phyloP scores from a whole-genome alignment of 225 moss, liverwort and hornwort genomes.

The Antitrichia curtipendula region DNA sequence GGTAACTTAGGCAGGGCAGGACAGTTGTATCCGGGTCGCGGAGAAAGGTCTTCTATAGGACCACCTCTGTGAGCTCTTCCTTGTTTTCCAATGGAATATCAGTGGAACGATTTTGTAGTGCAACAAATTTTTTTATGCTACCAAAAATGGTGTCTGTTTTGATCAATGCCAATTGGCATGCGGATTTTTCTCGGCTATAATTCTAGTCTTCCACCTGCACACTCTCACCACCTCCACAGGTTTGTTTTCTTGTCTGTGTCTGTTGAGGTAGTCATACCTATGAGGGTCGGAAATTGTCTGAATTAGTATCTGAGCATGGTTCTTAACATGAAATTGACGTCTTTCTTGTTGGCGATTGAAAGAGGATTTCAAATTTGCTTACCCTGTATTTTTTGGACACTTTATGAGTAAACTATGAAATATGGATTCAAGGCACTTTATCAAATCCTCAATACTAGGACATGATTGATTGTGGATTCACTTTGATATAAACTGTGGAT shows the following conservation, averaged over 20 bases:
- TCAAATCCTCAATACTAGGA: not conserved
- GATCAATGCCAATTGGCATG: not conserved
- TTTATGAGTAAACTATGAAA: not conserved
- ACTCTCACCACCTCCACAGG: not conserved
- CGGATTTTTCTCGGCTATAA: not conserved
- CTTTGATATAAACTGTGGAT: not conserved
- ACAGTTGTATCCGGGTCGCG: conserved; percentile 11
- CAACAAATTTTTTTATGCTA: conserved; percentile 3
- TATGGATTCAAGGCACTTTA: not conserved
- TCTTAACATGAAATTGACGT: not conserved
- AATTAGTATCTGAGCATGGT: not conserved
- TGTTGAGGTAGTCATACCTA: not conserved
- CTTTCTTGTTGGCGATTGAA: not conserved
- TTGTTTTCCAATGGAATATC: conserved; percentile 31
- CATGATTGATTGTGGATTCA: not conserved
- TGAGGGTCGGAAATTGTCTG: not conserved
- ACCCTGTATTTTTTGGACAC: not conserved
- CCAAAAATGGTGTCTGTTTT: not conserved
- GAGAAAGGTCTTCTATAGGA: conserved; percentile 2
- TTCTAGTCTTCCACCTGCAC: not conserved
- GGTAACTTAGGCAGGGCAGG: conserved; percentile 44
- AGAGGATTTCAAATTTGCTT: not conserved
- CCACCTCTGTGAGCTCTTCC: conserved; percentile 24
- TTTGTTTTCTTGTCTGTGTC: not conserved
- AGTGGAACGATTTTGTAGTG: conserved; percentile 43